Conservation (phyloP, 73 alveolate species). For the Breviolum minutum region DNA sequence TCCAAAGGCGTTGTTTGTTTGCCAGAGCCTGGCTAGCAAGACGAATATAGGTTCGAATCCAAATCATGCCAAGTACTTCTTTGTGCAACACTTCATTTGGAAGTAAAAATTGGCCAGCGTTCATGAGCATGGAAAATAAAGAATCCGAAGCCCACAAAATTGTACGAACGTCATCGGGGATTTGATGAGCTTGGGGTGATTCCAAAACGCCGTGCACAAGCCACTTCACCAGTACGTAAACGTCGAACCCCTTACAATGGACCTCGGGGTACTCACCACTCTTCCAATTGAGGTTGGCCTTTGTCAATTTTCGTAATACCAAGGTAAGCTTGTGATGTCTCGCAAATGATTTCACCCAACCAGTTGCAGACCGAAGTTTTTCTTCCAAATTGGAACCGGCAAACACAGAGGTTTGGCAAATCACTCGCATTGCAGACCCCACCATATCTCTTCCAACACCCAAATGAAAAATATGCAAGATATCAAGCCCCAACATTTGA, state of each 20-base stretch:
- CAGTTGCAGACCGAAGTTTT: neutral
- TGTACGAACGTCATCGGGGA: neutral
- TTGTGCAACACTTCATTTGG: neutral
- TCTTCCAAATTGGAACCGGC: neutral
- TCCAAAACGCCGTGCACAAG: neutral
- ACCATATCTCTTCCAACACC: neutral
- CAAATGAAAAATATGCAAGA: neutral
- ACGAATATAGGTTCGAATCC: neutral
- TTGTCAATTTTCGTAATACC: neutral
- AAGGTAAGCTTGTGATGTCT: neutral
- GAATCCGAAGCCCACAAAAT: neutral
- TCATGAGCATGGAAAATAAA: neutral
- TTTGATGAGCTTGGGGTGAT: neutral
- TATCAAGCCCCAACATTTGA: neutral
- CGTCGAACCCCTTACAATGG: constrained; percentile 9
- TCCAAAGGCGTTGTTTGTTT: neutral
- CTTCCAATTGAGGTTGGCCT: neutral
- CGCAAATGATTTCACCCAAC: neutral
- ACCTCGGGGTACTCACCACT: neutral
- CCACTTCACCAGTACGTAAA: neutral
- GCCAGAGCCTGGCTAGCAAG: neutral
- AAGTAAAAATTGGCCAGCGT: neutral
- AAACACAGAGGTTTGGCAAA: neutral
- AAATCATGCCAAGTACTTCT: neutral
- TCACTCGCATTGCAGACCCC: neutral